Percentiles rank a stretch among this genome's conserved stretches.
Evolutionary conservation across 140 eudicot genomes (phyloP).

Genomic region (Stevia rebaudiana): DNA sequence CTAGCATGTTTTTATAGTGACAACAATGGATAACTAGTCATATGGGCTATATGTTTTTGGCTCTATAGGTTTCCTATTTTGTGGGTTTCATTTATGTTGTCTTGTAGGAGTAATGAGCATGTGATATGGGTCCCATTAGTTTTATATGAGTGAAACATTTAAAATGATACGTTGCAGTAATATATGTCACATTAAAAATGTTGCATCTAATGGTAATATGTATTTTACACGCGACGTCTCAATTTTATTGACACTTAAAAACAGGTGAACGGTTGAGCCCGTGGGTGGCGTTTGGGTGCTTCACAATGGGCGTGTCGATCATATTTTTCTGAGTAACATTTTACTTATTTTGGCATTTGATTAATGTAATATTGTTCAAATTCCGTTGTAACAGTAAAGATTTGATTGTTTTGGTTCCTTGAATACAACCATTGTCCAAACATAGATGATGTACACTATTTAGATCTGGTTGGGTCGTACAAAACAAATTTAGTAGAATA

Average conservation of each 20-base stretch:
- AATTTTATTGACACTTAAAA: constrained; percentile 17
- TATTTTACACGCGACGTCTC: not conserved
- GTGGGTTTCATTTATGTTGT: constrained; percentile 14
- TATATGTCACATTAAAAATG: not conserved
- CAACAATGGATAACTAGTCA: not conserved
- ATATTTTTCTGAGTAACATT: constrained; percentile 53
- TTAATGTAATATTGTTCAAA: not conserved
- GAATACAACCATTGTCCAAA: not conserved
- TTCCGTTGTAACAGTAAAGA: not conserved
- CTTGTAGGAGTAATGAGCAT: not conserved
- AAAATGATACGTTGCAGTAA: not conserved
- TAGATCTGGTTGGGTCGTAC: not conserved
- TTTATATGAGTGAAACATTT: not conserved
- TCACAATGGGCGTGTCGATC: constrained; percentile 72
- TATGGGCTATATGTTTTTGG: constrained; percentile 5
- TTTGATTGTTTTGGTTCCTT: not conserved
- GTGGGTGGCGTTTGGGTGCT: constrained; percentile 86
- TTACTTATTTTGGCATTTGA: constrained; percentile 2
- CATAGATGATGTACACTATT: not conserved
- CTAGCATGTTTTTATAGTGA: too few relatives aligned
- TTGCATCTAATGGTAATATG: not conserved
- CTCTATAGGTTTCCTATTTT: constrained; percentile 13
- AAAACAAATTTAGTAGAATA: too few relatives aligned
- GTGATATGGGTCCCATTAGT: not conserved
- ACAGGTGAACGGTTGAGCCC: constrained; percentile 93